phyloP scores from a whole-genome alignment of 2,329 filamentous ascomycete genomes.

The Dothideomycetidae sp. region DNA sequence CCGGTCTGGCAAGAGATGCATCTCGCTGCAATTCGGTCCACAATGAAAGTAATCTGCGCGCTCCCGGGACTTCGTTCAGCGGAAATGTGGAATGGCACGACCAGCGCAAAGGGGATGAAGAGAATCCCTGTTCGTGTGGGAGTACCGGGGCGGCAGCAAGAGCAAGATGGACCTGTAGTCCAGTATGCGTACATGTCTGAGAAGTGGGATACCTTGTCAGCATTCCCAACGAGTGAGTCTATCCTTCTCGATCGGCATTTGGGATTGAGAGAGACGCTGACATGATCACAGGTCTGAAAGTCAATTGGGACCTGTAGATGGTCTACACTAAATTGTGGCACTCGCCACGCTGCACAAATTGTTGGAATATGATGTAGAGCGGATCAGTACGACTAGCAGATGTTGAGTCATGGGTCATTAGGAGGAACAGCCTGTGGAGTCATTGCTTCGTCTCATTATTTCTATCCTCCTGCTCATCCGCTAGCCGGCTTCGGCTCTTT shows the following conservation, averaged over 20 bases:
- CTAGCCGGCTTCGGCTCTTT: too few species aligned
- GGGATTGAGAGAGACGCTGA: too few species aligned
- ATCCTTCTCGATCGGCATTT: conserved; percentile 1
- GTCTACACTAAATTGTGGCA: background rate
- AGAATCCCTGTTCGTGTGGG: conserved; percentile 23
- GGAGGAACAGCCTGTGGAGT: too few species aligned
- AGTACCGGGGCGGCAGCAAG: conserved; percentile 20
- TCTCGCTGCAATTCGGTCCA: conserved; percentile 29
- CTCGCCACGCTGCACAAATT: background rate
- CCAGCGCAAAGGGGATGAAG: conserved; percentile 28
- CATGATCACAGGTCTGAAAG: conserved; percentile 20
- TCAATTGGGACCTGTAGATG: conserved; percentile 18
- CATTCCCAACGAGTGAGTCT: conserved; percentile 33
- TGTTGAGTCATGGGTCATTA: too few species aligned
- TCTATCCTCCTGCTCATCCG: too few species aligned
- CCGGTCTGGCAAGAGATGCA: conserved; percentile 25
- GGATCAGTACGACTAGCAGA: too few species aligned
- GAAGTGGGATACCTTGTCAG: conserved; percentile 34
- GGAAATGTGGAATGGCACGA: conserved; percentile 19
- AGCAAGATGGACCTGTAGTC: conserved; percentile 19
- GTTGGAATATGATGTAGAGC: too few species aligned
- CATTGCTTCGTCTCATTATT: too few species aligned
- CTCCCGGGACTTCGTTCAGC: conserved; percentile 28
- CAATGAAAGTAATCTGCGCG: conserved; percentile 31
- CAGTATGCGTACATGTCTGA: conserved; percentile 35